A percentile compares a stretch with the other conserved stretches of the same genome.
Conservation (phyloP, 2,329 filamentous ascomycete genomes). For the Xylaria multiplex region DNA sequence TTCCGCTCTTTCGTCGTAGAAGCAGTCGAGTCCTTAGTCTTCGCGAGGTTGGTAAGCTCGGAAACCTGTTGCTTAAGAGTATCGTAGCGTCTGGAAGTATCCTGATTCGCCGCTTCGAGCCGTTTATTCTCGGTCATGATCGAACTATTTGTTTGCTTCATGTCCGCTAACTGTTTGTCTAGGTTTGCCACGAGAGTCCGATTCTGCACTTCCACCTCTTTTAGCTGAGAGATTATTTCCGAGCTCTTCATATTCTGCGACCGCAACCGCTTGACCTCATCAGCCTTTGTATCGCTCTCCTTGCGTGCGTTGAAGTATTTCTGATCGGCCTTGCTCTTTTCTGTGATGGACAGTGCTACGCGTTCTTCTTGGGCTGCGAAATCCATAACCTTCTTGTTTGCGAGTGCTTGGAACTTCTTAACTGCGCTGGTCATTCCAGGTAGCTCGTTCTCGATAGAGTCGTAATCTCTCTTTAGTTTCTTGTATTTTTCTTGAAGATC, state of each 20-base stretch:
- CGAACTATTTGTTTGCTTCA: constrained; percentile 80
- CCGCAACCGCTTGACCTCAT: constrained; percentile 81
- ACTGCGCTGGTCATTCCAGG: constrained; percentile 90
- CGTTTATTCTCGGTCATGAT: constrained; percentile 78
- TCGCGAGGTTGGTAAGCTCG: constrained; percentile 79
- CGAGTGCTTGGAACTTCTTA: constrained; percentile 85
- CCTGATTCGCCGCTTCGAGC: constrained; percentile 76
- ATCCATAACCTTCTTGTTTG: constrained; percentile 87
- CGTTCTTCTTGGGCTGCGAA: constrained; percentile 80
- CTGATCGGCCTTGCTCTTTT: constrained; percentile 96
- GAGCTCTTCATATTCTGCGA: constrained; percentile 89
- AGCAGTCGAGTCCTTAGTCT: constrained; percentile 75
- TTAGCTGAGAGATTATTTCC: constrained; percentile 91
- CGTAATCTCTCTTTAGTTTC: constrained; percentile 81
- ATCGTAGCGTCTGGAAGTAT: constrained; percentile 76
- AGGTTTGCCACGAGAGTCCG: constrained; percentile 81
- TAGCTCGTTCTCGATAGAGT: constrained; percentile 86
- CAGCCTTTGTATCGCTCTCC: constrained; percentile 84
- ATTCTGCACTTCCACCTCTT: constrained; percentile 85
- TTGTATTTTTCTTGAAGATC: constrained; percentile 78
- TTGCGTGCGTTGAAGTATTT: constrained; percentile 98
- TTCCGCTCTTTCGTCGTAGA: constrained; percentile 65
- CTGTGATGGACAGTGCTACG: constrained; percentile 76
- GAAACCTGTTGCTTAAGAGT: constrained; percentile 77
- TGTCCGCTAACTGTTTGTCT: constrained; percentile 89